Evolutionary conservation across 352 stramenopile genomes (phyloP).

Genomic region (Phytophthora pseudosyringae): DNA sequence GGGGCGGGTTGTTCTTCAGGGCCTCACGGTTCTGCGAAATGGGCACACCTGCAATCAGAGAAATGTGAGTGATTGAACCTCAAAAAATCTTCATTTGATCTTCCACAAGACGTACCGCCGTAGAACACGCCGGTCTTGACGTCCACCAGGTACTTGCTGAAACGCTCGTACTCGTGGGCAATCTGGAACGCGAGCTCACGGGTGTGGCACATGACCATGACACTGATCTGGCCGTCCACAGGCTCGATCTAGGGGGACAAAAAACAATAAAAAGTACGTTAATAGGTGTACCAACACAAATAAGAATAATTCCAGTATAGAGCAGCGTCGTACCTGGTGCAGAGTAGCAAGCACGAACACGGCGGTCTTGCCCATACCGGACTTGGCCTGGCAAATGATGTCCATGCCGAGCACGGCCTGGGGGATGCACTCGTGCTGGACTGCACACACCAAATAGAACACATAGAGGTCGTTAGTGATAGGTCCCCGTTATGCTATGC

Average conservation of each 20-base stretch:
- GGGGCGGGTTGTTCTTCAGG: slow-evolving; percentile 96
- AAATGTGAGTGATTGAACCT: slow-evolving; percentile 11
- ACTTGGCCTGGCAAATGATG: slow-evolving; percentile 99
- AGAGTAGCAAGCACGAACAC: slow-evolving; percentile 99
- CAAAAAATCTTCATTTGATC: background rate
- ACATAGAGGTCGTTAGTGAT: slow-evolving; percentile 25
- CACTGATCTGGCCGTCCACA: slow-evolving; percentile 93
- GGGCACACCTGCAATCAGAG: slow-evolving; percentile 72
- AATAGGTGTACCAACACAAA: slow-evolving; percentile 2
- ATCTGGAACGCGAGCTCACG: slow-evolving; percentile 99
- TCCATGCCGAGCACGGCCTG: slow-evolving; percentile 99
- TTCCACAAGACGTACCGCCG: slow-evolving; percentile 65
- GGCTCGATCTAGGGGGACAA: slow-evolving; percentile 77
- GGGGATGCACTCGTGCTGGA: slow-evolving; percentile 99
- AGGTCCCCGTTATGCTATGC: background rate
- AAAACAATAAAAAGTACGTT: slow-evolving; percentile 3
- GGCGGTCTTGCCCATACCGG: slow-evolving; percentile 99
- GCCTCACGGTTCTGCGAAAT: slow-evolving; percentile 96
- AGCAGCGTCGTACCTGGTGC: slow-evolving; percentile 91
- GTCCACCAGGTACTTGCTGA: slow-evolving; percentile 98
- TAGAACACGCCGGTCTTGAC: slow-evolving; percentile 99
- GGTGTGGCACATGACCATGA: slow-evolving; percentile 99
- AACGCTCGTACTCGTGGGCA: slow-evolving; percentile 99
- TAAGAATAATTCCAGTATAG: background rate
- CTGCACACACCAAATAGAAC: slow-evolving; percentile 48